Evolutionary conservation across 495 filamentous ascomycete genomes (phyloP), one percentile per base, ranked within the genome.

Genomic region (Penicillium cinerascens): DNA sequence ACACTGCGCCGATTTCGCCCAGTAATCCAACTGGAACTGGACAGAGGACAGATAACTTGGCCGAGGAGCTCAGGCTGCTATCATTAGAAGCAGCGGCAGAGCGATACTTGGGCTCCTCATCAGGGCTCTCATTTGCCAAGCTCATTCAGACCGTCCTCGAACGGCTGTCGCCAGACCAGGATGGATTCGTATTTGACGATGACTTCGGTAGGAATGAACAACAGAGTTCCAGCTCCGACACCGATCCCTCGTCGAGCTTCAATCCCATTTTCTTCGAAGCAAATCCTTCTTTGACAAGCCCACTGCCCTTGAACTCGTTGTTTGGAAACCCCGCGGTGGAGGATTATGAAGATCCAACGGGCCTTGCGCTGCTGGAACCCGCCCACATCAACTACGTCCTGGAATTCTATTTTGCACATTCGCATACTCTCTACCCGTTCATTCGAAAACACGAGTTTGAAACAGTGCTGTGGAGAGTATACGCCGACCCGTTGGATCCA

Each of bases 141-240:
- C 60, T 74, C n/a, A 72, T 68, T 2, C 66, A 72, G 20, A 55
- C 61, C 0, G 64, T 81, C 10, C 64, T 79, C 0, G 59, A 64
- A 8, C 70, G 69, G n/a, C 57, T 81, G 18, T 76, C 76, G 7
- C 76, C 77, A 9, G 67, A 71, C 40, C 69, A 71, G 49, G 70
- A 75, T 17, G 69, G 61, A 11, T 74, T 74, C 36, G 57, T 72
- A 9, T 74, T 74, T 42, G 64, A 64, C 16, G 57, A 55, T 18
- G 54, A 58, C 10, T 35, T 42, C 17, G 51, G 60, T 11, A 50
- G 51, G 1, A 56, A 61, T 18, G 51, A 54, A 13, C 46, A 54
- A n/a, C 53, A 51, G 9, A 16, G 10, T 7, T 49, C 21, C 26
- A 29, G 27, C 13, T 35, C 44, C 15, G 22, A 61, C 3, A 35